Evolutionary conservation across 345 rosid genomes (phyloP).

Genomic region (Eucalyptus sideroxylon): DNA sequence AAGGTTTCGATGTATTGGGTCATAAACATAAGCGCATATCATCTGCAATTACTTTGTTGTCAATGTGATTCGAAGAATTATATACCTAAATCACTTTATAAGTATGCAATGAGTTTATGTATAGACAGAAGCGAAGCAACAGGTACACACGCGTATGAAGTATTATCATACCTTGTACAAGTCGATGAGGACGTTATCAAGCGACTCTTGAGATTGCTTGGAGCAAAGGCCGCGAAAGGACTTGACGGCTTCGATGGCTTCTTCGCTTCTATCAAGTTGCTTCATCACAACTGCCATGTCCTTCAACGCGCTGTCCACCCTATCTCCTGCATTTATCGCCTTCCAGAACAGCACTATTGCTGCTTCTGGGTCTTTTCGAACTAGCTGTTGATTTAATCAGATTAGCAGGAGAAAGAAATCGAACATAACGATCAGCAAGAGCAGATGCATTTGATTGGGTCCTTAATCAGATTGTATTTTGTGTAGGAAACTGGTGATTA

Average conservation of each 20-base stretch:
- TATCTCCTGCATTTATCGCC: no score
- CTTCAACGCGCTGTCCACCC: no score
- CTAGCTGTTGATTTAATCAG: no score
- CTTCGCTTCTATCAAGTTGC: constrained; percentile 62
- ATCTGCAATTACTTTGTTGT: neutral
- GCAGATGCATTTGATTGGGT: no score
- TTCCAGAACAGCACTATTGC: no score
- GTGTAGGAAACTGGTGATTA: no score
- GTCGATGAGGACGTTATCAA: constrained; percentile 89
- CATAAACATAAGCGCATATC: neutral
- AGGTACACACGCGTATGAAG: neutral
- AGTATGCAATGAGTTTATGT: neutral
- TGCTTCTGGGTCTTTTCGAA: no score
- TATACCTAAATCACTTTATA: neutral
- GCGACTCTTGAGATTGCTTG: constrained; percentile 72
- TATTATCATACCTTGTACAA: constrained; percentile 57
- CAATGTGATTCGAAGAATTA: neutral
- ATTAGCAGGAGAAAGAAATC: no score
- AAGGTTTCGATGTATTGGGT: neutral
- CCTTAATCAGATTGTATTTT: no score
- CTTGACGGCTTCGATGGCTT: constrained; percentile 92
- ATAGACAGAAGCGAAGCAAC: neutral
- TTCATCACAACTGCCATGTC: no score
- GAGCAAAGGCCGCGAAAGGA: constrained; percentile 81
- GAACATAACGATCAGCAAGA: no score